Percentiles rank a stretch among this genome's conserved stretches.
phyloP scores from a whole-genome alignment of 2,329 filamentous ascomycete species.

The Penicillium sp. region DNA sequence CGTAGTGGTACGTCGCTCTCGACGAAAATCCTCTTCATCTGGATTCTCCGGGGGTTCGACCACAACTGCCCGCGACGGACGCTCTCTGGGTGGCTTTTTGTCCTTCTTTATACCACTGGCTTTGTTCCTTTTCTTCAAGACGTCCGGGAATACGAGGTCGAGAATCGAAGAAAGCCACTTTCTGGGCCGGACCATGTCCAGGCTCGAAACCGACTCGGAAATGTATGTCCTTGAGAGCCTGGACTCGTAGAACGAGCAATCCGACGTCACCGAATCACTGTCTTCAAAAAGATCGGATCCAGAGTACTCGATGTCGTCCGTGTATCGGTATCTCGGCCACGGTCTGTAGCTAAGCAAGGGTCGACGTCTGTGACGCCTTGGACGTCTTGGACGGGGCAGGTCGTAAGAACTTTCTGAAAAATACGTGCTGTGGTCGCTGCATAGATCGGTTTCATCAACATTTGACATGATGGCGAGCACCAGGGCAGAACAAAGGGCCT shows the following conservation, averaged over 20 bases:
- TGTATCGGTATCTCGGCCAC: neutral
- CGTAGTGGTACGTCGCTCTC: neutral
- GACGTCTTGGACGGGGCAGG: neutral
- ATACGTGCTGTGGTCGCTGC: neutral
- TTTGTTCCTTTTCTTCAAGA: constrained; percentile 11
- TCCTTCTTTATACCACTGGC: neutral
- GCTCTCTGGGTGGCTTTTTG: constrained; percentile 1
- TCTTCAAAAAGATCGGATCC: neutral
- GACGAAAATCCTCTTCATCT: neutral
- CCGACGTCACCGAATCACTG: neutral
- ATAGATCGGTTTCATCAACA: neutral
- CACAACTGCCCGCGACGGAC: constrained; percentile 12
- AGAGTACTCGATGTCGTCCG: neutral
- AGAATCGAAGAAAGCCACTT: neutral
- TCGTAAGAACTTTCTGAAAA: neutral
- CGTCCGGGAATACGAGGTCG: constrained; percentile 6
- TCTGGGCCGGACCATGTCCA: neutral
- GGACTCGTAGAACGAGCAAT: neutral
- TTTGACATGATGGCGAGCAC: neutral
- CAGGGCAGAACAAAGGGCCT: neutral
- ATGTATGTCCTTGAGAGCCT: neutral
- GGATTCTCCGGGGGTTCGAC: constrained; percentile 9
- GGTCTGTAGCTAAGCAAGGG: neutral
- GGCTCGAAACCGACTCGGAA: neutral
- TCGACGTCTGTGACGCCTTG: neutral